A percentile compares a stretch with the other conserved stretches of the same genome.
phyloP scores from a whole-genome alignment of 2,329 filamentous ascomycete genomes.

The Monosporascus sp. region DNA sequence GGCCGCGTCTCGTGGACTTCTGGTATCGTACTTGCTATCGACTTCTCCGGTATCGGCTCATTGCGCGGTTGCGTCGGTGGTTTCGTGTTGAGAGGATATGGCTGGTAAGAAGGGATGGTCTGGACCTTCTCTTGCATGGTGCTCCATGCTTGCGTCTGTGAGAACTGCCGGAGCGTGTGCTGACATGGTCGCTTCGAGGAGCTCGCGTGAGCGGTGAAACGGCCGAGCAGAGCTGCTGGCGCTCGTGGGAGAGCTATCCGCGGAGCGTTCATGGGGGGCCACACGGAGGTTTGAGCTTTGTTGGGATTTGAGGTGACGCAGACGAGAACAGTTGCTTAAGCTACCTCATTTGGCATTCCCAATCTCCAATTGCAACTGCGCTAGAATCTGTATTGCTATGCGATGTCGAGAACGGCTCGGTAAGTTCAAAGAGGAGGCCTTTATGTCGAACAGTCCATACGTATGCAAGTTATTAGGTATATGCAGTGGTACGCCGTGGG shows the following conservation, averaged over 20 bases:
- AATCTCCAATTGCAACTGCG: not conserved
- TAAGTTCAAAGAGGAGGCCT: not conserved
- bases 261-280: slow-evolving; percentile 37
- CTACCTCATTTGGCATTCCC: not conserved
- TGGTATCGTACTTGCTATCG: slow-evolving; percentile 45
- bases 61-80: slow-evolving; percentile 36
- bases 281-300: slow-evolving; percentile 1
- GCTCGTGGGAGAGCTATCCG: slow-evolving; percentile 29
- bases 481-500: too few species aligned
- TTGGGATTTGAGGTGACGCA: not conserved
- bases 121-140: slow-evolving; percentile 22
- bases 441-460: too few species aligned
- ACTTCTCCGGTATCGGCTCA: slow-evolving; percentile 41
- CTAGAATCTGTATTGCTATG: not conserved
- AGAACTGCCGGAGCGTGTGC: slow-evolving; percentile 38
- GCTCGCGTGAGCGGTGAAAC: slow-evolving; percentile 31
- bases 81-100: slow-evolving; percentile 44
- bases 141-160: slow-evolving; percentile 25
- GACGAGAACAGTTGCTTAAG: not conserved
- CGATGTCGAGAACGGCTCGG: not conserved
- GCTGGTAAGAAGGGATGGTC: slow-evolving; percentile 40
- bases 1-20: slow-evolving; percentile 49
- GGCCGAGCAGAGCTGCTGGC: slow-evolving; percentile 19
- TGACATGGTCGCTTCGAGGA: slow-evolving; percentile 35
- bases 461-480: too few species aligned